Evolutionary conservation across 1,284 basidiomycete species (phyloP).

Genomic region (Ganoderma boninense): DNA sequence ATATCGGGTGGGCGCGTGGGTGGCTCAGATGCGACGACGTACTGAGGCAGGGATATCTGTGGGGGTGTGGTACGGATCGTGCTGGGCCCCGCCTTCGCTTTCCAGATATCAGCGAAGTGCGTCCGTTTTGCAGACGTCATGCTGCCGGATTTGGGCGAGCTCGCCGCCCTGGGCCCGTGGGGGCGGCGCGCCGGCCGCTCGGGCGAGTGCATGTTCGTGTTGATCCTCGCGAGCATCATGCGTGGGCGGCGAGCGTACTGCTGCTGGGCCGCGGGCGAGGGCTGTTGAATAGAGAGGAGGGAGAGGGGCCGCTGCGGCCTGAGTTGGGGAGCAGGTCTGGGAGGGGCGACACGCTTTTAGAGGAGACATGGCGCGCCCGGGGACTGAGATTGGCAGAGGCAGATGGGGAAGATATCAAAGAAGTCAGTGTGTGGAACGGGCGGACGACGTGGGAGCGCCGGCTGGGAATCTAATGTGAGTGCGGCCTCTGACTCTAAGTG

Average conservation of each 20-base stretch:
- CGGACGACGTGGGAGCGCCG: slow-evolving; percentile 33
- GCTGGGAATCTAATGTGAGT: slow-evolving; percentile 15
- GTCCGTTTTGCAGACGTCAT: slow-evolving; percentile 17
- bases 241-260: slow-evolving; percentile 12
- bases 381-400: slow-evolving; percentile 21
- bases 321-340: neutral
- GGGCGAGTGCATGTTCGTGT: slow-evolving; percentile 27
- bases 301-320: neutral
- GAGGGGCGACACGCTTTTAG: slow-evolving; percentile 22
- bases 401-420: slow-evolving; percentile 32
- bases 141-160: slow-evolving; percentile 17
- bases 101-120: slow-evolving; percentile 27
- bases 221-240: slow-evolving; percentile 31
- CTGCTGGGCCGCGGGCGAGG: slow-evolving; percentile 7
- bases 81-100: slow-evolving; percentile 18
- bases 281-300: neutral
- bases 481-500: slow-evolving; percentile 11
- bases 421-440: slow-evolving; percentile 26
- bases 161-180: slow-evolving; percentile 28
- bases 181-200: slow-evolving; percentile 29
- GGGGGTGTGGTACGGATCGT: slow-evolving; percentile 27
- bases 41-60: slow-evolving; percentile 29
- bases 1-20: neutral
- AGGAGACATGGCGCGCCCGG: slow-evolving; percentile 18
- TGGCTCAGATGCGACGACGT: slow-evolving; percentile 17